phyloP scores from a whole-genome alignment of 164 flowering plant genomes.

The Chloranthus sessilifolius region DNA sequence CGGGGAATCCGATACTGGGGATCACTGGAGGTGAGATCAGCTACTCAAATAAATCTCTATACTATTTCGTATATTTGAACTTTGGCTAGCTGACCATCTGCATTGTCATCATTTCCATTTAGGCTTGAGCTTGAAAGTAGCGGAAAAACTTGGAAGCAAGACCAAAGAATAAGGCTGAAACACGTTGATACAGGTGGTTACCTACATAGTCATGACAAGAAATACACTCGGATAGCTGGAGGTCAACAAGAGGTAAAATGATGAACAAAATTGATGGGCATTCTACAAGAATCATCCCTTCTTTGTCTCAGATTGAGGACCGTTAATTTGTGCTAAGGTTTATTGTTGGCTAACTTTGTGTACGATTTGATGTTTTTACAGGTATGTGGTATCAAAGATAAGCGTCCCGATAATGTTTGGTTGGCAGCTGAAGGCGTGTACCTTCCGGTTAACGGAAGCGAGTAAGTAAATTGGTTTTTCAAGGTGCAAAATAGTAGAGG shows the following conservation, averaged over 20 bases:
- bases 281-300: background rate
- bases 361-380: slow-evolving; percentile 29
- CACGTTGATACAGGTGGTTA: slow-evolving; percentile 89
- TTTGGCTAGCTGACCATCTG: background rate
- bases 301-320: too few relatives aligned
- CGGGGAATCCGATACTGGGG: slow-evolving; percentile 83
- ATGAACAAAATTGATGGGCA: too few relatives aligned
- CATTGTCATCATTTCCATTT: slow-evolving; percentile 3
- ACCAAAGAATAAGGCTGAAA: slow-evolving; percentile 85
- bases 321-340: too few relatives aligned
- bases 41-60: background rate
- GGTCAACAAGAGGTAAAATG: slow-evolving; percentile 99
- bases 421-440: slow-evolving; percentile 91
- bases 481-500: too few relatives aligned
- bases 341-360: too few relatives aligned
- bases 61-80: background rate
- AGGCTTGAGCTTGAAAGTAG: slow-evolving; percentile 87
- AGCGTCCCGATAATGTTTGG: slow-evolving; percentile 90
- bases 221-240: slow-evolving; percentile 83
- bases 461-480: too few relatives aligned
- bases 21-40: slow-evolving; percentile 76
- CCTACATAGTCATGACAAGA: slow-evolving; percentile 94
- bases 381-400: slow-evolving; percentile 90
- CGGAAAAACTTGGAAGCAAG: slow-evolving; percentile 93
- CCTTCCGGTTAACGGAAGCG: slow-evolving; percentile 60